Evolutionary conservation across 441 rosid species (phyloP).

Genomic region (Croton laevigatus): DNA sequence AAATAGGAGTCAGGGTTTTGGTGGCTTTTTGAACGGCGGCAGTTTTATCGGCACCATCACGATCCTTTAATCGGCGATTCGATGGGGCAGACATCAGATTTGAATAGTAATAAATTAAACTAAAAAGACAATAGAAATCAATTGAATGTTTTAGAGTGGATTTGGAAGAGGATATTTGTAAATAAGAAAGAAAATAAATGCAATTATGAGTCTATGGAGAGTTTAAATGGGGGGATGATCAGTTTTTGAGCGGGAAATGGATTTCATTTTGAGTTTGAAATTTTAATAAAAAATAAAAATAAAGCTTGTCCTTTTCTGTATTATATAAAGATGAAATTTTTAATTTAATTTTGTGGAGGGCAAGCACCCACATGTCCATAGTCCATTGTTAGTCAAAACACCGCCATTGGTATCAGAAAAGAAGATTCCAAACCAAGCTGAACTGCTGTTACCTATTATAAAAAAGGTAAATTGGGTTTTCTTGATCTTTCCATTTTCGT

Average conservation of each 20-base stretch:
- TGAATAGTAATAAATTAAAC: background rate
- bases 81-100: constrained; percentile 58
- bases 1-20: constrained; percentile 45
- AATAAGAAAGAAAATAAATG: background rate
- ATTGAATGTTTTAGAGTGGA: background rate
- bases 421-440: background rate
- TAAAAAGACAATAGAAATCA: background rate
- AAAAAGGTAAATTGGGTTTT: background rate
- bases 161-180: background rate
- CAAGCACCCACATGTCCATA: background rate
- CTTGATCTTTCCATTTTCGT: background rate
- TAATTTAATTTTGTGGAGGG: background rate
- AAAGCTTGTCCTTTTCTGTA: background rate
- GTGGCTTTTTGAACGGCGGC: constrained; percentile 33
- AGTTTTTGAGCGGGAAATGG: constrained; percentile 17
- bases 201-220: background rate
- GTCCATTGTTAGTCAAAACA: background rate
- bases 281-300: too few relatives aligned
- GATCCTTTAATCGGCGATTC: constrained; percentile 55
- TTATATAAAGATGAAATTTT: background rate
- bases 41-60: constrained; percentile 33
- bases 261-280: constrained; percentile 9
- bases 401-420: background rate
- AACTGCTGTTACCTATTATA: background rate
- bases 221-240: background rate